Base-by-base conservation (phyloP, 805 yeast genomes). In the Teunomyces atbi region DNA sequence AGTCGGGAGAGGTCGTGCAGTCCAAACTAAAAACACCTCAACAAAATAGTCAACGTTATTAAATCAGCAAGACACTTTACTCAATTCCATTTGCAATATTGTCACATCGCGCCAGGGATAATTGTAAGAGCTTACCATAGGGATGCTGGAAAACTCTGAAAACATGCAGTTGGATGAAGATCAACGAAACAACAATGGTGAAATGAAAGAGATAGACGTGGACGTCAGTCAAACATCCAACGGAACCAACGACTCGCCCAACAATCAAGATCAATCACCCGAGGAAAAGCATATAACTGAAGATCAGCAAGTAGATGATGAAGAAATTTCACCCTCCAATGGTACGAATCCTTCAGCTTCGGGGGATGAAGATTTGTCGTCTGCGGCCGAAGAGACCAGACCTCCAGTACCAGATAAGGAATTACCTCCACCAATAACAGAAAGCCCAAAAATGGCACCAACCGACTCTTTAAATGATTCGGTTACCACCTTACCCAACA, bases 21-120 rank as follows among this genome's bases (percentile, higher is more conserved):
- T 36, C 27, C 18, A 26, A 21, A 7, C 26, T 13, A 36, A 36
- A 36, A 36, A 36, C 39, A 36, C 39, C 39, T 36, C 39, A 36
- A 36, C 39, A 36, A 36, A 36, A 36, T 36, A 36, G 28, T 36
- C 39, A 36, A 36, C 39, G 39, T 36, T 13, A 20, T 21, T 36
- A 21, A 21, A 27, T 27, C 23, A 15, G 33, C 32, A 42, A 41
- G 44, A 33, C 19, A 21, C 27, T 26, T 18, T 21, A 34, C 39
- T 32, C 29, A 21, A 21, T 29, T 13, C 30, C 15, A 21, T 21
- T 13, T 36, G 39, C 16, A 20, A 19, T 28, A 21, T 36, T 36
- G 39, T 36, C 21, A 36, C 21, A 20, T 36, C 6, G 28, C 15
- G n/a, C 10, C 16, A 13, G 10, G 8, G 28, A 11, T 16, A 20